Evolutionary conservation across 2,329 filamentous ascomycete genomes (phyloP).

Genomic region (Penicillium sp.): DNA sequence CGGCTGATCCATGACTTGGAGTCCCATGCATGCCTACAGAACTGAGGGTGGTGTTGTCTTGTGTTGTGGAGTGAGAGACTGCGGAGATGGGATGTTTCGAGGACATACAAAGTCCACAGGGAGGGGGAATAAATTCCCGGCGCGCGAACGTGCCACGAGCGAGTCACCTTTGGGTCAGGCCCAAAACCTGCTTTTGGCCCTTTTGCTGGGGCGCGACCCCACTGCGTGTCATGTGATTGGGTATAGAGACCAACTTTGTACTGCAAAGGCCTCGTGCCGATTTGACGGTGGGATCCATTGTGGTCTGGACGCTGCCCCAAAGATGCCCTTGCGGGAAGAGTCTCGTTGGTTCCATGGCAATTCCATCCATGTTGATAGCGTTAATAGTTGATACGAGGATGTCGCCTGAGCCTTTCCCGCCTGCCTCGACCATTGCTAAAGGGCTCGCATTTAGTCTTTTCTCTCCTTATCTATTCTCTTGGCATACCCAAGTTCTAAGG

Average conservation of each 20-base stretch:
- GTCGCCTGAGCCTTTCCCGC: no score
- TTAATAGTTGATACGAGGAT: background rate
- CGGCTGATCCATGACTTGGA: constrained; percentile 14
- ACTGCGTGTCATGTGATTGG: no score
- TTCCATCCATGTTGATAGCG: no score
- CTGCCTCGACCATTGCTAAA: no score
- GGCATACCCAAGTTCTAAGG: background rate
- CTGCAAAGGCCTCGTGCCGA: no score
- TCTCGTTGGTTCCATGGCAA: background rate
- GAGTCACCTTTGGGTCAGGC: background rate
- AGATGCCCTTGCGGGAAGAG: background rate
- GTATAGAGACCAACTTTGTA: background rate
- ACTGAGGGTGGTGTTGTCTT: background rate
- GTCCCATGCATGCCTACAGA: constrained; percentile 8
- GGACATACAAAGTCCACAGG: background rate
- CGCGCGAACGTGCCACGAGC: background rate
- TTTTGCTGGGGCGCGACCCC: no score
- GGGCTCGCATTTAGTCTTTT: background rate
- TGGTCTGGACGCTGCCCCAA: constrained; percentile 6
- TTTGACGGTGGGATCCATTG: background rate
- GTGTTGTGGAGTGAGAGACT: background rate
- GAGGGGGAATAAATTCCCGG: background rate
- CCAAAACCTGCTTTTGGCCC: constrained; percentile 6
- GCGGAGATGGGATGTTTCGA: background rate
- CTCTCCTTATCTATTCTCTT: background rate